phyloP scores from a whole-genome alignment of 1,284 basidiomycete genomes.

The Coniophora puteana region DNA sequence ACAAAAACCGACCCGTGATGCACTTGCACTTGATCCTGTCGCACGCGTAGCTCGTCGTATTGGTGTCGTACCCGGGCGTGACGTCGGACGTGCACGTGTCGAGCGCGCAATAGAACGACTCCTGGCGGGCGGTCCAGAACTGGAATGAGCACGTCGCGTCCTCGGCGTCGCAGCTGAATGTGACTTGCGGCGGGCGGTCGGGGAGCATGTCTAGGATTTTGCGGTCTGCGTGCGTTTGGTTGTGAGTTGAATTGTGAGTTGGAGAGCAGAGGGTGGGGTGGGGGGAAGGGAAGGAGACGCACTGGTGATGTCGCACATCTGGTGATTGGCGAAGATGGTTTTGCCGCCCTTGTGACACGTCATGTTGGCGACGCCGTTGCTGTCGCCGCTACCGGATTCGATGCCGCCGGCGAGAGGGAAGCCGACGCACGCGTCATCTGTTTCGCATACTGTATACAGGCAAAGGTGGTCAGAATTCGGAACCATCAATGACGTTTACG shows the following conservation, averaged over 20 bases:
- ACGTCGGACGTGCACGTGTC: constrained; percentile 57
- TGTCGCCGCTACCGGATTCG: constrained; percentile 38
- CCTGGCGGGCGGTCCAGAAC: constrained; percentile 93
- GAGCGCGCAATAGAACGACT: constrained; percentile 94
- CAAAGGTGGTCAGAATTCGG: no score
- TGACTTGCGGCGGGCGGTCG: constrained; percentile 88
- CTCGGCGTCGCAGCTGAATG: constrained; percentile 78
- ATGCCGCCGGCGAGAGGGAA: constrained; percentile 64
- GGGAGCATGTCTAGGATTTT: constrained; percentile 91
- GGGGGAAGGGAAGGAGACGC: constrained; percentile 28
- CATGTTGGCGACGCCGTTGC: constrained; percentile 62
- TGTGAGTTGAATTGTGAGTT: no score
- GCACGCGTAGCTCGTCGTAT: constrained; percentile 77
- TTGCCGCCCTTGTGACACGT: constrained; percentile 92
- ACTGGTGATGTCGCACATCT: constrained; percentile 99
- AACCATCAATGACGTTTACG: not conserved
- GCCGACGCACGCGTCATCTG: constrained; percentile 70
- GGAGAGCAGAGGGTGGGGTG: constrained; percentile 3
- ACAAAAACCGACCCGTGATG: constrained; percentile 90
- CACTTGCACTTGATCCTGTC: constrained; percentile 87
- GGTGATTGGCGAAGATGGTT: constrained; percentile 90
- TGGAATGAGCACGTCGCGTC: constrained; percentile 83
- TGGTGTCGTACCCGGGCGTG: constrained; percentile 57
- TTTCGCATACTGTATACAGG: constrained; percentile 70
- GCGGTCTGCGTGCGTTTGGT: constrained; percentile 49